Evolutionary conservation across 1,284 basidiomycete species (phyloP).

Genomic region (Takashimella tepidaria): DNA sequence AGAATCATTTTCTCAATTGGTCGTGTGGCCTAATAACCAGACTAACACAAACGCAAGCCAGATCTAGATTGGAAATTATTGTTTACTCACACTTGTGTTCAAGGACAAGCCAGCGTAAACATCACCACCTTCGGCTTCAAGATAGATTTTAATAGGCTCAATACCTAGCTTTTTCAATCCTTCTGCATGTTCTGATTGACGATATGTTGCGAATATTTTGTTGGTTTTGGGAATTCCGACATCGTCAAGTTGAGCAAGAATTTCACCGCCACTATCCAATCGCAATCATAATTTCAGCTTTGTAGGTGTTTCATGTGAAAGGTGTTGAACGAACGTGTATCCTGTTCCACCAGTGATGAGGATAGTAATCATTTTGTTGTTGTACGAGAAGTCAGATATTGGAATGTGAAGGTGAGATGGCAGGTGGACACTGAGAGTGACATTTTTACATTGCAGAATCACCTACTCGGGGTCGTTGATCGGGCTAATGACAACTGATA

Average conservation of each 20-base stretch:
- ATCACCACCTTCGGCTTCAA: not conserved
- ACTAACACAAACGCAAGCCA: no score
- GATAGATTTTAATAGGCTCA: not conserved
- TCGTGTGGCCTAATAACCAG: no score
- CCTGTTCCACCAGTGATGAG: not conserved
- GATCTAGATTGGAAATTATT: not conserved
- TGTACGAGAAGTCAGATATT: no score
- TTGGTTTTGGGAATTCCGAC: not conserved
- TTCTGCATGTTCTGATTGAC: not conserved
- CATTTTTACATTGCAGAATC: no score
- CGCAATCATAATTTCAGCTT: no score
- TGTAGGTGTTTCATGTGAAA: no score
- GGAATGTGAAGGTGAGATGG: no score
- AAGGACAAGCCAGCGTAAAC: not conserved
- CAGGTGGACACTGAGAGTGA: no score
- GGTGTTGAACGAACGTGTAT: no score
- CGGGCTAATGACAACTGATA: no score
- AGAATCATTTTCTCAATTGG: not conserved
- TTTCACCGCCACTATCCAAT: not conserved
- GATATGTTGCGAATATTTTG: not conserved
- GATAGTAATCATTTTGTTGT: no score
- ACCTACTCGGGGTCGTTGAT: no score
- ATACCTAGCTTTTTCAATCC: not conserved
- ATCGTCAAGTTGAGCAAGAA: not conserved
- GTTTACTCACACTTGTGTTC: not conserved